A percentile compares a stretch with the other conserved stretches of the same genome.
Evolutionary conservation across 1,139 yeast species (phyloP).

Genomic region (Candida freyschussii): DNA sequence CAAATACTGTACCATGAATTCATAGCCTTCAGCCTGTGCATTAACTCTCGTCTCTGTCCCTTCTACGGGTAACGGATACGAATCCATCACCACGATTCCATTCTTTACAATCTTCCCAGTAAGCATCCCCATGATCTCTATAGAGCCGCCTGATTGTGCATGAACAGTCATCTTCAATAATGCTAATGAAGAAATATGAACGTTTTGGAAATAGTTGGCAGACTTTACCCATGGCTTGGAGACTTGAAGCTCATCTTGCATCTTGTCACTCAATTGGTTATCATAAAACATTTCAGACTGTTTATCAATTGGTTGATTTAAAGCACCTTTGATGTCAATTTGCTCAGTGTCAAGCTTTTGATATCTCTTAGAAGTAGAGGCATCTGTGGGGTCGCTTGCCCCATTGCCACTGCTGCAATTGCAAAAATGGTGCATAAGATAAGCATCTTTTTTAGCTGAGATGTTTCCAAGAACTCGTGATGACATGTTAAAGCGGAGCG

Average conservation of each 20-base stretch:
- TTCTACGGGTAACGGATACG: slow-evolving; percentile 85
- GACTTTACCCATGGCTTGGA: slow-evolving; percentile 43
- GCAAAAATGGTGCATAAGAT: too few relatives aligned
- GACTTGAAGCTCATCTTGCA: slow-evolving; percentile 15
- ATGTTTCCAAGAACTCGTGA: too few relatives aligned
- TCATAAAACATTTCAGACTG: slow-evolving; percentile 17
- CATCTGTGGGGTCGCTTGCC: too few relatives aligned
- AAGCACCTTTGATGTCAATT: slow-evolving; percentile 14
- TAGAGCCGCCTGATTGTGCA: slow-evolving; percentile 81
- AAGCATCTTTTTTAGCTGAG: too few relatives aligned
- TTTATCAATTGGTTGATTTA: slow-evolving; percentile 12
- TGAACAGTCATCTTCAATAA: slow-evolving; percentile 75
- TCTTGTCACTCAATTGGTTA: slow-evolving; percentile 8
- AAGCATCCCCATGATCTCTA: slow-evolving; percentile 94
- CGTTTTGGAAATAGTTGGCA: slow-evolving; percentile 61
- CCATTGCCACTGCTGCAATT: too few relatives aligned
- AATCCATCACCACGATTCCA: slow-evolving; percentile 71
- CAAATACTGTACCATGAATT: slow-evolving; percentile 84
- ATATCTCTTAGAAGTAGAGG: too few relatives aligned
- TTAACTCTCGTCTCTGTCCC: slow-evolving; percentile 96
- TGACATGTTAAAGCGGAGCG: too few relatives aligned
- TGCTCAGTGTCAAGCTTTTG: slow-evolving; percentile 19
- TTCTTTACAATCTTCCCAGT: slow-evolving; percentile 64
- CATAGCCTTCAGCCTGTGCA: slow-evolving; percentile 91
- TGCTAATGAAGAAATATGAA: slow-evolving; percentile 70